Conservation (phyloP, 345 rosid genomes). For the Eucalyptus regnans region DNA sequence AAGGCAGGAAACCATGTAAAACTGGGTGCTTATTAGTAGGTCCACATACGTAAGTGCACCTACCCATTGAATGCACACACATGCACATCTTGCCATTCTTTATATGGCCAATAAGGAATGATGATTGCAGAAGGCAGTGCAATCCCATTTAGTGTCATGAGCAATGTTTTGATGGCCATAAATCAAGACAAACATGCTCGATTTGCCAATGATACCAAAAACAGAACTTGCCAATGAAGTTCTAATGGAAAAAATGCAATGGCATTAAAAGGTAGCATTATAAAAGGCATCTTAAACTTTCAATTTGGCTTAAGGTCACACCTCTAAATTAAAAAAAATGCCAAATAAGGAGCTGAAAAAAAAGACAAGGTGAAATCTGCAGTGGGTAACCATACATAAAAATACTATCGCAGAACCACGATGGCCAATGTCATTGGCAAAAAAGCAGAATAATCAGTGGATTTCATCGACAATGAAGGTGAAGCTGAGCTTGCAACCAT, state of each 20-base stretch:
- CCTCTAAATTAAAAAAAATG: background rate
- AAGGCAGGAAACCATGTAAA: background rate
- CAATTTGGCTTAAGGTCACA: background rate
- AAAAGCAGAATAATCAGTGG: background rate
- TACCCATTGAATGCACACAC: background rate
- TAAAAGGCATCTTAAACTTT: background rate
- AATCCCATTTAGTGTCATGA: background rate
- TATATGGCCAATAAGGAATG: background rate
- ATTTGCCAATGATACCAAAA: background rate
- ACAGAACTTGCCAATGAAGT: background rate
- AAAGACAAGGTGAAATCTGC: background rate
- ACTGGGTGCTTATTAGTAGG: background rate
- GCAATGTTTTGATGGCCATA: background rate
- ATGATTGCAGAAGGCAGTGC: background rate
- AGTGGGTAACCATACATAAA: background rate
- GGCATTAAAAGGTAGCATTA: background rate
- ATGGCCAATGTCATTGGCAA: background rate
- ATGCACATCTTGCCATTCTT: background rate
- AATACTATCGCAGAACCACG: background rate
- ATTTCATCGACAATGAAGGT: background rate
- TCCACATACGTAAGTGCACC: background rate
- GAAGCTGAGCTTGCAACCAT: background rate
- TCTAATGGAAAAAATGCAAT: background rate
- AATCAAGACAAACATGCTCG: background rate
- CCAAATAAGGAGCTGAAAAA: background rate